Evolutionary conservation across 192 early-diverging fungal species (phyloP).

Genomic region (Backusella luteola): DNA sequence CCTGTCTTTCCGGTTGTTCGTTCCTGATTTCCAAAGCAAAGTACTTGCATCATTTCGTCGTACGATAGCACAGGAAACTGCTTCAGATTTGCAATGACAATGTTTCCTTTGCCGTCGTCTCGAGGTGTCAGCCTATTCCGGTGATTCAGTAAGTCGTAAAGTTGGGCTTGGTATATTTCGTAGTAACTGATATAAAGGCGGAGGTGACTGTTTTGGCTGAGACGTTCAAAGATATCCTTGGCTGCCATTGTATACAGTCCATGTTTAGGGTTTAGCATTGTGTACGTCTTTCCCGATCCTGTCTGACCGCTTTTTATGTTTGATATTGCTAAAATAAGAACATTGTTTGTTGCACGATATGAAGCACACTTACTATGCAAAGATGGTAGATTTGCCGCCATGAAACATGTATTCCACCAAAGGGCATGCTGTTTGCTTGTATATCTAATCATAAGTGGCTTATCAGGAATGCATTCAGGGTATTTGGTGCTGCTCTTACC

Average conservation of each 20-base stretch:
- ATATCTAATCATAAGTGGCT: constrained; percentile 45
- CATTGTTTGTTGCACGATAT: neutral
- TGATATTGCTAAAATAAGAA: neutral
- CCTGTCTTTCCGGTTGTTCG: constrained; percentile 93
- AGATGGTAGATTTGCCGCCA: constrained; percentile 97
- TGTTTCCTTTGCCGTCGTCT: constrained; percentile 94
- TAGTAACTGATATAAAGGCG: constrained; percentile 87
- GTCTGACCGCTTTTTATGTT: constrained; percentile 70
- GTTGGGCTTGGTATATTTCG: constrained; percentile 95
- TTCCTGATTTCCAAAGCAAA: constrained; percentile 85
- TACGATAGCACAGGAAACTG: constrained; percentile 84
- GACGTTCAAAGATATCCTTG: constrained; percentile 81
- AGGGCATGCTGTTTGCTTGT: constrained; percentile 87
- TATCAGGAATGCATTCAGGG: neutral
- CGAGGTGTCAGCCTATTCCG: constrained; percentile 89
- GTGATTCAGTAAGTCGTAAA: constrained; percentile 90
- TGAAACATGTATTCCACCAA: constrained; percentile 91
- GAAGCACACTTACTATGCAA: constrained; percentile 83
- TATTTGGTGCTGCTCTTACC: constrained; percentile 36
- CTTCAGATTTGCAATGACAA: constrained; percentile 81
- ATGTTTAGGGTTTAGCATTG: constrained; percentile 89
- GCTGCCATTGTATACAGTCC: constrained; percentile 94
- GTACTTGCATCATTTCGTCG: constrained; percentile 83
- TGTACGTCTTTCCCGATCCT: constrained; percentile 87
- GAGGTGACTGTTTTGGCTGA: constrained; percentile 68